Evolutionary conservation across 306 rosid species (phyloP).

Genomic region (Fagus crenata): DNA sequence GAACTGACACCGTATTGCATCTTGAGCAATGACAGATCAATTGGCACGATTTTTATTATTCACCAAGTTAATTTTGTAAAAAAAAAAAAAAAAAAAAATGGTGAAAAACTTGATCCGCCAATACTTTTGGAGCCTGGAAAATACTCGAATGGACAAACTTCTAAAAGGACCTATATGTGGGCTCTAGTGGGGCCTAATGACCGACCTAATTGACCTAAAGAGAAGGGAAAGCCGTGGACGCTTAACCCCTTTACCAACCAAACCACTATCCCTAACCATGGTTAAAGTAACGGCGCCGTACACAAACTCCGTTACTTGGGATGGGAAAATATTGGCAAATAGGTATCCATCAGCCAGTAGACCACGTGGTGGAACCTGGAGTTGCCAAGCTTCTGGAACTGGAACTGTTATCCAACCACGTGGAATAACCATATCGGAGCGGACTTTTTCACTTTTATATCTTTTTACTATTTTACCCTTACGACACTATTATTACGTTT

Average conservation of each 20-base stretch:
- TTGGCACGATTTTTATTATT: too few species aligned
- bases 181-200: not conserved
- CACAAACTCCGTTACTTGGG: constrained; percentile 29
- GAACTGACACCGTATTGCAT: too few species aligned
- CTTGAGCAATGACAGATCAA: too few species aligned
- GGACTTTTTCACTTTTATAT: not conserved
- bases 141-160: too few species aligned
- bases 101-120: too few species aligned
- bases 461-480: too few species aligned
- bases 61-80: too few species aligned
- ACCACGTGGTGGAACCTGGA: constrained; percentile 44
- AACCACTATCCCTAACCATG: constrained; percentile 16
- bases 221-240: constrained; percentile 1
- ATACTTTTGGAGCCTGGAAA: too few species aligned
- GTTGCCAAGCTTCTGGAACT: constrained; percentile 34
- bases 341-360: not conserved
- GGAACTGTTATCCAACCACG: constrained; percentile 35
- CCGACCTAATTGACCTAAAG: not conserved
- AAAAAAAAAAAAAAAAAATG: too few species aligned
- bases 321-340: not conserved
- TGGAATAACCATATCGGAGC: constrained; percentile 21
- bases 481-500: too few species aligned
- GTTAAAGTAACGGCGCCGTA: constrained; percentile 26
- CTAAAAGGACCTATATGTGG: not conserved
- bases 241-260: not conserved